Conservation (phyloP, 2,329 filamentous ascomycete genomes). For the Cladophialophora immunda region DNA sequence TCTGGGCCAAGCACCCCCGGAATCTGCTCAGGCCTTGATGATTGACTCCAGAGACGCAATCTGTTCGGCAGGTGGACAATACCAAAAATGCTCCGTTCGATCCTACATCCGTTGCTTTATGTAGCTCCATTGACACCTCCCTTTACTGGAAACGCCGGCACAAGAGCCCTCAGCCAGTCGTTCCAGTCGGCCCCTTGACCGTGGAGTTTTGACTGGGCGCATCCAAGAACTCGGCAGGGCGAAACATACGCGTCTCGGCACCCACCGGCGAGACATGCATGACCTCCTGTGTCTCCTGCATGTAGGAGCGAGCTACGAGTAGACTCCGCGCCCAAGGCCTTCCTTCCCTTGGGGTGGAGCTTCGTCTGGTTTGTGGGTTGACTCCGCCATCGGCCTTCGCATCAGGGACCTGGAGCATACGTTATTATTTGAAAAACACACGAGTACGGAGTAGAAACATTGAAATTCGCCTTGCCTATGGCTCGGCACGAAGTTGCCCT, state of each 20-base stretch:
- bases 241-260: conserved; percentile 21
- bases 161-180: neutral
- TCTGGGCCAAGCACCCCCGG: neutral
- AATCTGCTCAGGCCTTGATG: neutral
- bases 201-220: neutral
- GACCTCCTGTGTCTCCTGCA: conserved; percentile 11
- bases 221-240: conserved; percentile 1
- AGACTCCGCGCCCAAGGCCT: conserved; percentile 3
- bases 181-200: neutral
- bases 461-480: conserved; percentile 1
- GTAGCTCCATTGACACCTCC: neutral
- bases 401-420: neutral
- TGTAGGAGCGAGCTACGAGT: conserved; percentile 1
- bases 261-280: conserved; percentile 33
- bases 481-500: neutral
- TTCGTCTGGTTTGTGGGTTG: neutral
- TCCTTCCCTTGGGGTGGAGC: neutral
- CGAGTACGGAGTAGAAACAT: neutral
- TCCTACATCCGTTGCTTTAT: neutral
- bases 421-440: neutral
- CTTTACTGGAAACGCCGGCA: neutral
- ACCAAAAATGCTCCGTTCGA: neutral
- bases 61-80: neutral
- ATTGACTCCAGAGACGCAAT: neutral
- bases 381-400: neutral